Conservation (phyloP, 768 basidiomycete genomes). For the Leccinum arenicola region DNA sequence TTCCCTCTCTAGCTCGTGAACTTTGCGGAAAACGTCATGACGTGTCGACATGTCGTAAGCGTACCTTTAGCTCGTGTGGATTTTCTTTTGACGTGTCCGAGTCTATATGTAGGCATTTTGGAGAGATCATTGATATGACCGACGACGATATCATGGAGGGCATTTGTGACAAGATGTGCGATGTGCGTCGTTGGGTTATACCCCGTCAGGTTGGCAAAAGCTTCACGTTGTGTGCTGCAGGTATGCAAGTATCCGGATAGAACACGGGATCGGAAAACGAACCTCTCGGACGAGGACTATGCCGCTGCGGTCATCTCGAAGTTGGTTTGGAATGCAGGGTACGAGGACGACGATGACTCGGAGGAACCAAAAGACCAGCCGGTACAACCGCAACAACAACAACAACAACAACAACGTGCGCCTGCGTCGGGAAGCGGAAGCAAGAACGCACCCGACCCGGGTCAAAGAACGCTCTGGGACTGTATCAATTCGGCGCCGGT, state of each 20-base stretch:
- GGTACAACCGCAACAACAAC: not conserved
- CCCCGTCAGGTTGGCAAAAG: not conserved
- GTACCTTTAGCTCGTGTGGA: not conserved
- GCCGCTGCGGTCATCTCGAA: conserved; percentile 24
- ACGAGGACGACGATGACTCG: conserved; percentile 28
- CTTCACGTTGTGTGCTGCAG: conserved; percentile 34
- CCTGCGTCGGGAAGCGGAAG: conserved; percentile 1
- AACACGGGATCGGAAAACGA: conserved; percentile 44
- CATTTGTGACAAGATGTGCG: conserved; percentile 79
- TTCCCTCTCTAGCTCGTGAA: conserved; percentile 37
- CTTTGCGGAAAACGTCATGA: conserved; percentile 55
- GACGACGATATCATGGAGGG: conserved; percentile 42
- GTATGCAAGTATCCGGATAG: conserved; percentile 79
- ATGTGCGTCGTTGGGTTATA: conserved; percentile 45
- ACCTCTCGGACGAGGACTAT: conserved; percentile 45
- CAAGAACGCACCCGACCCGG: not conserved
- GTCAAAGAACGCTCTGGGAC: conserved; percentile 24
- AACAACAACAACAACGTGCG: not conserved
- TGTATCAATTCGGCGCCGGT: conserved; percentile 14
- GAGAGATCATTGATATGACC: conserved; percentile 55
- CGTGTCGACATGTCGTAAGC: conserved; percentile 73
- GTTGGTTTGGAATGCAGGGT: conserved; percentile 19
- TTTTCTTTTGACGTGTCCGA: conserved; percentile 23
- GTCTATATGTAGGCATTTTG: conserved; percentile 81
- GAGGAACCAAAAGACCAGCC: conserved; percentile 1